Percentiles rank a stretch among this genome's conserved stretches.
Evolutionary conservation across 768 basidiomycete species (phyloP).

Genomic region (Russula compacta): DNA sequence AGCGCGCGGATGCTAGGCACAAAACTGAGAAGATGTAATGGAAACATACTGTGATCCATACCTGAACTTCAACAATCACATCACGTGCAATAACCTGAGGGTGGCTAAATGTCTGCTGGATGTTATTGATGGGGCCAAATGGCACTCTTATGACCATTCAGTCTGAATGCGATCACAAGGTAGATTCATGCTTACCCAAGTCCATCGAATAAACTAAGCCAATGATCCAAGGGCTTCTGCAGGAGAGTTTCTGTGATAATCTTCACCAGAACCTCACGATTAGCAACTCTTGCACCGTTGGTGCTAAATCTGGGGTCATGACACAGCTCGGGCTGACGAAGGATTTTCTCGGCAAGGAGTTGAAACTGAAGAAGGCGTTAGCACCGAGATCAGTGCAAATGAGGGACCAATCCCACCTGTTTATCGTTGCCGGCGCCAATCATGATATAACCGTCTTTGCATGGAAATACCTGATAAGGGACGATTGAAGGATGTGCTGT

Average conservation of each 20-base stretch:
- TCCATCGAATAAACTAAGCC: conserved; percentile 69
- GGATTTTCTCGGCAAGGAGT: conserved; percentile 52
- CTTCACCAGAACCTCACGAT: conserved; percentile 59
- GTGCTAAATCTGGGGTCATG: conserved; percentile 56
- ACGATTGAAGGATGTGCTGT: conserved; percentile 92
- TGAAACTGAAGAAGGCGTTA: conserved; percentile 45
- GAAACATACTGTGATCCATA: conserved; percentile 28
- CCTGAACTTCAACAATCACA: conserved; percentile 70
- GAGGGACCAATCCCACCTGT: conserved; percentile 41
- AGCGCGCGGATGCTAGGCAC: conserved; percentile 29
- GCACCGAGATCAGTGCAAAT: background rate
- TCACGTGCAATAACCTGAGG: conserved; percentile 74
- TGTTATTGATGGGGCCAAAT: conserved; percentile 88
- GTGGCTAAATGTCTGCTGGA: conserved; percentile 82
- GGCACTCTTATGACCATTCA: conserved; percentile 52
- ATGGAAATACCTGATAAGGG: conserved; percentile 86
- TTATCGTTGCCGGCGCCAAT: conserved; percentile 88
- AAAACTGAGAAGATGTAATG: background rate
- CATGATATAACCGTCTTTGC: conserved; percentile 85
- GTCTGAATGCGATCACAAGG: background rate
- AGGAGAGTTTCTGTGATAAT: conserved; percentile 57
- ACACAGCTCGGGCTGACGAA: conserved; percentile 51
- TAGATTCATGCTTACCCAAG: conserved; percentile 49
- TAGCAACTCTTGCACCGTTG: conserved; percentile 66
- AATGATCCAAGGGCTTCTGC: conserved; percentile 52